Conservation (phyloP, 73 alveolate genomes). For the Urostyla sp. region DNA sequence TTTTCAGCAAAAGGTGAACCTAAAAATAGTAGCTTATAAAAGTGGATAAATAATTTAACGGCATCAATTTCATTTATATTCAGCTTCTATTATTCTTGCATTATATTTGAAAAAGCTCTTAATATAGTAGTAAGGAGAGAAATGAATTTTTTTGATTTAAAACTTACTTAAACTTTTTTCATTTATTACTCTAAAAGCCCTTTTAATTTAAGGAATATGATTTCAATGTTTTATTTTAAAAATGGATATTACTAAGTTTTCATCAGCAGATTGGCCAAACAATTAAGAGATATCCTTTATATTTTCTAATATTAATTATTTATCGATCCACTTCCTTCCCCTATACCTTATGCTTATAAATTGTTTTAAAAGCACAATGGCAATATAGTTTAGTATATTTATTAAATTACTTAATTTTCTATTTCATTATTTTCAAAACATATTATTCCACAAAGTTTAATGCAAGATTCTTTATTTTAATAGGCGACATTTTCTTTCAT, state of each 20-base stretch:
- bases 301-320: background rate
- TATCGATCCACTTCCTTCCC: constrained; percentile 5
- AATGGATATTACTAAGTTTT: background rate
- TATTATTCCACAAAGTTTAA: constrained; percentile 10
- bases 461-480: constrained; percentile 29
- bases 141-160: constrained; percentile 23
- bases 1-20: constrained; percentile 56
- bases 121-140: constrained; percentile 29
- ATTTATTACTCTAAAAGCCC: background rate
- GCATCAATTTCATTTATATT: constrained; percentile 19
- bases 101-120: constrained; percentile 13
- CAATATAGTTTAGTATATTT: background rate
- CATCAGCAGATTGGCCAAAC: constrained; percentile 21
- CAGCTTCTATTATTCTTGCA: constrained; percentile 4
- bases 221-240: constrained; percentile 6
- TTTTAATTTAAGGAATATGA: constrained; percentile 13
- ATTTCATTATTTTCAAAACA: constrained; percentile 32
- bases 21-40: constrained; percentile 42
- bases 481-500: background rate
- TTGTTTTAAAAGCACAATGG: constrained; percentile 8
- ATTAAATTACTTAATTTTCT: background rate
- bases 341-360: background rate
- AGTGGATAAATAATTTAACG: constrained; percentile 20
- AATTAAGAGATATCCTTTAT: constrained; percentile 11
- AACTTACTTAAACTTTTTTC: constrained; percentile 19